These are phyloP conservation scores for Solanum gandarillasii DNA, from an alignment of 257 asterid species.

Conservation along the genomic window DNA sequence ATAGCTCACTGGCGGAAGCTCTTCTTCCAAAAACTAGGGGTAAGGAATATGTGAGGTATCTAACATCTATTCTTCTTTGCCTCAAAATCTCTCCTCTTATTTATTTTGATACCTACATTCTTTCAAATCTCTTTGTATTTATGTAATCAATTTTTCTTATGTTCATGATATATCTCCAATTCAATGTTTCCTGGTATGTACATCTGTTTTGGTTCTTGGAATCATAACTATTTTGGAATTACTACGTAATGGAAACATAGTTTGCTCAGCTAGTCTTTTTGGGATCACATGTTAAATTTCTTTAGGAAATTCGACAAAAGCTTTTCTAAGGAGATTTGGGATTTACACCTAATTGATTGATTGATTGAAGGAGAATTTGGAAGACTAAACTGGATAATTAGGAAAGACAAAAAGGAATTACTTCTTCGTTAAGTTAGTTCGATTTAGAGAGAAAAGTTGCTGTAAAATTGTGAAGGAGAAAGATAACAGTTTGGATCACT, in stretches of 20 bases:
- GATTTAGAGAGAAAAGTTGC: not conserved
- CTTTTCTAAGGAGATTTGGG: not conserved
- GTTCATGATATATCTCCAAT: not conserved
- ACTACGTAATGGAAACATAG: not conserved
- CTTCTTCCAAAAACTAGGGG: slow-evolving; percentile 33
- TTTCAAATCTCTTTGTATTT: not conserved
- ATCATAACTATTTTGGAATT: not conserved
- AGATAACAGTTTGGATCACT: not conserved
- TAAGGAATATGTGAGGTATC: slow-evolving; percentile 13
- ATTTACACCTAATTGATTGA: not conserved
- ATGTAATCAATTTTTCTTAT: not conserved
- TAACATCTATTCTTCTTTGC: not conserved
- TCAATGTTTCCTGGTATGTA: not conserved
- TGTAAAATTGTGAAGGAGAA: not conserved
- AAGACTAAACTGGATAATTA: not conserved
- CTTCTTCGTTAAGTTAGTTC: not conserved
- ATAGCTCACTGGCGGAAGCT: slow-evolving; percentile 48
- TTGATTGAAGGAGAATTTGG: not conserved
- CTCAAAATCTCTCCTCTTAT: not conserved
- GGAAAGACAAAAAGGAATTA: not conserved
- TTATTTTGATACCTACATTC: not conserved
- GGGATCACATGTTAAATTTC: not conserved
- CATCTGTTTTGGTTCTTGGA: not conserved
- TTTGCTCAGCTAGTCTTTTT: not conserved
- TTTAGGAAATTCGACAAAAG: not conserved